phyloP scores from a whole-genome alignment of 1,284 basidiomycete genomes.

The Blastosporella zonata region DNA sequence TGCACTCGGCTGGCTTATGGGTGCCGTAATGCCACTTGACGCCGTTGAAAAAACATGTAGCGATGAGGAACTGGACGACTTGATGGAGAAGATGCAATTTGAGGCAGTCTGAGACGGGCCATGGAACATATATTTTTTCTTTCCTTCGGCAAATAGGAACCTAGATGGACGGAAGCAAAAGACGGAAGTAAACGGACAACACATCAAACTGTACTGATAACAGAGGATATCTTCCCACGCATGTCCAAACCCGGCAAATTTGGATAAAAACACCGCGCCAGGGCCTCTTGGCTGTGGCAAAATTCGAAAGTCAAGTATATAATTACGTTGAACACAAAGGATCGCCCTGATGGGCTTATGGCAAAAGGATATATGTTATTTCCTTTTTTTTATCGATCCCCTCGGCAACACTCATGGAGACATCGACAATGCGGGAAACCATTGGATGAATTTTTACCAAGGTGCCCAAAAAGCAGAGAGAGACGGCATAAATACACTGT shows the following conservation, averaged over 20 bases:
- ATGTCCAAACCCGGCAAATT: slow-evolving; percentile 18
- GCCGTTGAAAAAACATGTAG: slow-evolving; percentile 26
- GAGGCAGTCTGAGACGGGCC: slow-evolving; percentile 5
- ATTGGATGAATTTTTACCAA: too few relatives aligned
- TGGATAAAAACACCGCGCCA: not conserved
- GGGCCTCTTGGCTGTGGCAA: not conserved
- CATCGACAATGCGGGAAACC: too few relatives aligned
- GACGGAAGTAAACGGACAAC: slow-evolving; percentile 30
- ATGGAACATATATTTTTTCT: not conserved
- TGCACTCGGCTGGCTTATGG: slow-evolving; percentile 36
- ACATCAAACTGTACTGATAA: slow-evolving; percentile 23
- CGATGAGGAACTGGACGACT: slow-evolving; percentile 28
- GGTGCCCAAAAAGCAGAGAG: too few relatives aligned
- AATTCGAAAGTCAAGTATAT: too few relatives aligned
- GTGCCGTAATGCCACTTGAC: slow-evolving; percentile 38
- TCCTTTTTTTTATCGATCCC: too few relatives aligned
- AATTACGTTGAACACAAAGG: too few relatives aligned
- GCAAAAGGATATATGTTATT: too few relatives aligned
- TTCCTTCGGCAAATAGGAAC: slow-evolving; percentile 8
- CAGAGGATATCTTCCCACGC: slow-evolving; percentile 9
- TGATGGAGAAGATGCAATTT: slow-evolving; percentile 27
- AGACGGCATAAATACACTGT: too few relatives aligned
- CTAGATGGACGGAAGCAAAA: slow-evolving; percentile 16
- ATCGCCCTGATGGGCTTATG: too few relatives aligned
- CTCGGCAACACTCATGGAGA: too few relatives aligned